phyloP scores from a whole-genome alignment of 768 basidiomycete species.

The Tephrocybe rancida region DNA sequence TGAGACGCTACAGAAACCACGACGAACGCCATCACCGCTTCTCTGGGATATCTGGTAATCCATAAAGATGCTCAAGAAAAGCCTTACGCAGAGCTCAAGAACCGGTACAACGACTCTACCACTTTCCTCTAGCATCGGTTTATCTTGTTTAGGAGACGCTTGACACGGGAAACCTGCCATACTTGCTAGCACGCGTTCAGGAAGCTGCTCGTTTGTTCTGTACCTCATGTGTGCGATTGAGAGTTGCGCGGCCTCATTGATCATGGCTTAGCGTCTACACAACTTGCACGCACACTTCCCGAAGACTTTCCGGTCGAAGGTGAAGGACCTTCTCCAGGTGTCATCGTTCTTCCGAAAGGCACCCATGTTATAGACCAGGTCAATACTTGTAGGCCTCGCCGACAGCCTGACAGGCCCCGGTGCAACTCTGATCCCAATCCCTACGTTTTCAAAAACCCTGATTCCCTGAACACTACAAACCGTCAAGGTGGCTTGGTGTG shows the following conservation, averaged over 20 bases:
- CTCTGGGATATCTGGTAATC: conserved; percentile 46
- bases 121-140: not conserved
- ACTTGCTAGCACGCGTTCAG: conserved; percentile 28
- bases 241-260: not conserved
- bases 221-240: conserved; percentile 13
- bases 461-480: conserved; percentile 28
- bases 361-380: conserved; percentile 26
- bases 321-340: not conserved
- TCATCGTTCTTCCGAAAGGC: conserved; percentile 12
- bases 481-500: conserved; percentile 34
- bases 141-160: conserved; percentile 12
- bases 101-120: conserved; percentile 23
- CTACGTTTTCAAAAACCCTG: conserved; percentile 28
- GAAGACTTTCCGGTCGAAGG: conserved; percentile 22
- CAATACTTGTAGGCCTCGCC: conserved; percentile 21
- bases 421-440: conserved; percentile 27
- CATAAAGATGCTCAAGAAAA: conserved; percentile 51
- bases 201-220: conserved; percentile 31
- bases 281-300: conserved; percentile 26
- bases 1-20: conserved; percentile 43
- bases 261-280: conserved; percentile 17
- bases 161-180: conserved; percentile 22
- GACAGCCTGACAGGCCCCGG: no score
- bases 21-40: conserved; percentile 48
- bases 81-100: conserved; percentile 42